These are phyloP conservation scores for Scheffersomyces ergatensis DNA, from an alignment of 805 yeast genomes.

Conservation along the genomic window DNA sequence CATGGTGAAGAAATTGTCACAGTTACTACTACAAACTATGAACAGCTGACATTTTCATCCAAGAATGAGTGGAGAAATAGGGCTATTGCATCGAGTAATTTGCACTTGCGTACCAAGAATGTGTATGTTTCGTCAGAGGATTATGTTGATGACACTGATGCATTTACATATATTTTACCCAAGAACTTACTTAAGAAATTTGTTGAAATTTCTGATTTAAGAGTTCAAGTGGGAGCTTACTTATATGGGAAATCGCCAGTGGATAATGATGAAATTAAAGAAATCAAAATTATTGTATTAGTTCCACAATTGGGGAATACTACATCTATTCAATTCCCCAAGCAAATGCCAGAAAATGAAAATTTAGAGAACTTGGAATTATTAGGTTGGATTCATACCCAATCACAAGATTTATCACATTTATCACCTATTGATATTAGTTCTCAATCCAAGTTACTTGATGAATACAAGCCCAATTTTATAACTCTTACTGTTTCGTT, in stretches of 20 bases:
- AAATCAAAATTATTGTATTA: constrained; percentile 68
- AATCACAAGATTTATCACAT: constrained; percentile 55
- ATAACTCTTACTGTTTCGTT: constrained; percentile 66
- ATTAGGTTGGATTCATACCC: constrained; percentile 94
- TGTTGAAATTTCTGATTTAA: constrained; percentile 74
- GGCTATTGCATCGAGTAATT: constrained; percentile 73
- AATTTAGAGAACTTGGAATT: constrained; percentile 56
- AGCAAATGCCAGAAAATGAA: constrained; percentile 36
- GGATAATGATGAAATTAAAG: constrained; percentile 78
- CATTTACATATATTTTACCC: constrained; percentile 75
- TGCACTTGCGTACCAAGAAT: constrained; percentile 69
- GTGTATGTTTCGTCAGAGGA: constrained; percentile 72
- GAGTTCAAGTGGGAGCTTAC: constrained; percentile 79
- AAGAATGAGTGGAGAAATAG: constrained; percentile 88
- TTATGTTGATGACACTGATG: constrained; percentile 49
- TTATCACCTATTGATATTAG: constrained; percentile 73
- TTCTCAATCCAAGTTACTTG: constrained; percentile 44
- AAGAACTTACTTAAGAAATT: constrained; percentile 75
- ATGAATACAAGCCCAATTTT: constrained; percentile 41
- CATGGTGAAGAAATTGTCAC: constrained; percentile 97
- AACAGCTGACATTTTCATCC: constrained; percentile 78
- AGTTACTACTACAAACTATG: constrained; percentile 87
- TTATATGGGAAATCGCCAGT: constrained; percentile 77
- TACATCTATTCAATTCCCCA: constrained; percentile 62
- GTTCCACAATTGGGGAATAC: constrained; percentile 86